Base-by-base conservation (phyloP, 495 filamentous ascomycete genomes). In the Xylaria flabelliformis region DNA sequence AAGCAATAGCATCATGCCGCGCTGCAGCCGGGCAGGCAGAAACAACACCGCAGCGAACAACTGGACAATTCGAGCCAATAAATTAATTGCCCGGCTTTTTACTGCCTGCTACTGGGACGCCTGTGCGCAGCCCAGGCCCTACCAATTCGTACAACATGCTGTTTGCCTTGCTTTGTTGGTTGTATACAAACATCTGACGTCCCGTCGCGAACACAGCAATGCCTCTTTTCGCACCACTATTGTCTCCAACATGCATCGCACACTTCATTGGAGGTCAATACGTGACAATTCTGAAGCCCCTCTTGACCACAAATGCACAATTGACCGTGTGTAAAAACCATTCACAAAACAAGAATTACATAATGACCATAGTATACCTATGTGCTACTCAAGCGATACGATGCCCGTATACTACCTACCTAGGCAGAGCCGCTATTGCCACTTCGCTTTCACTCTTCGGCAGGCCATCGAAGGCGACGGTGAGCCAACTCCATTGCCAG, bases 1-100 rank as follows among this genome's bases (percentile, higher is more conserved):
- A 70, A 32, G 68, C 68, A 64, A 51, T 70, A 29, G 58, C 59
- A 70, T 70, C 46, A 32, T 61, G 67, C 53, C 53, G 67, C 67
- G 55, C 39, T 36, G 67, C 61, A 64, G n/a, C 61, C 7, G 61
- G 36, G 61, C 67, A 69, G 67, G 67, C 67, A 69, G 67, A 69
- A 55, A 26, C 26, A 69, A 48, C 53, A 48, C 36, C 12, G 39
- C 39, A 41, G 67, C 68, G 68, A 70, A 53, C 59, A 70, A 64
- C 59, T 53, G 58, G 58, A n/a, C n/a, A 44, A 24, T 51, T 6
- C 12, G 34, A 36, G n/a, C 29, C 53, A 70, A 70, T 64, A 15
- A 26, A 44, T 67, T 56, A 29, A 67, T 67, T 67, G 65, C 65
- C 65, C 36, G 29, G n/a, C 29, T 44, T 26, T 32, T 29, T 17